Evolutionary conservation across 345 rosid genomes (phyloP).

Genomic region (Viola odorata): DNA sequence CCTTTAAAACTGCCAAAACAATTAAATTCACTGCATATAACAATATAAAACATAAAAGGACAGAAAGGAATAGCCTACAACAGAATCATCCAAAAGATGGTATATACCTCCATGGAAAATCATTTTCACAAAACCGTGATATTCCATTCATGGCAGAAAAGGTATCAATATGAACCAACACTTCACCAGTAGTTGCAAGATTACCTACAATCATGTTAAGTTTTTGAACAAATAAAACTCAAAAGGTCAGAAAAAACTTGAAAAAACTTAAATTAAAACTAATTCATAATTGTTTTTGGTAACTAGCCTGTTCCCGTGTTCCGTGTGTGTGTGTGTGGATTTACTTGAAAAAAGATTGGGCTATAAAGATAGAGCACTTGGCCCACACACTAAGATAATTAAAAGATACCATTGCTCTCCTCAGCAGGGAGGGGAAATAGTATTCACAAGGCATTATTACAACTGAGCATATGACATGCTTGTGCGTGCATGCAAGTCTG

Average conservation of each 20-base stretch:
- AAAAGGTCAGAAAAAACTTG: background rate
- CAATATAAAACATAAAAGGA: background rate
- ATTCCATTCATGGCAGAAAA: slow-evolving; percentile 96
- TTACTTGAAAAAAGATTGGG: background rate
- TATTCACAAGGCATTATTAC: too few relatives aligned
- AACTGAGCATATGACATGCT: background rate
- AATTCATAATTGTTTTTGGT: background rate
- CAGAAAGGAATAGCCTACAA: background rate
- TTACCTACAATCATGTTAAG: slow-evolving; percentile 35
- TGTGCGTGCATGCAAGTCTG: background rate
- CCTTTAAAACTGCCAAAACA: background rate
- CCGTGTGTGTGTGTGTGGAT: too few relatives aligned
- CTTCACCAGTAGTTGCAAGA: slow-evolving; percentile 32
- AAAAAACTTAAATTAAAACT: background rate
- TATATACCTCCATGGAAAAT: slow-evolving; percentile 74
- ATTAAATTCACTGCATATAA: background rate
- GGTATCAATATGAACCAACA: slow-evolving; percentile 81
- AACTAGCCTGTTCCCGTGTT: background rate
- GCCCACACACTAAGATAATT: too few relatives aligned
- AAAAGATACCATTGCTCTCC: too few relatives aligned
- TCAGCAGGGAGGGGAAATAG: too few relatives aligned
- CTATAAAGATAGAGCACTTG: background rate
- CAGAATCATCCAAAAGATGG: slow-evolving; percentile 8
- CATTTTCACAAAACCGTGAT: slow-evolving; percentile 83
- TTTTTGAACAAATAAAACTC: background rate